Evolutionary conservation across 192 early-diverging fungal species (phyloP).

Genomic region (Linnemannia hyalina): DNA sequence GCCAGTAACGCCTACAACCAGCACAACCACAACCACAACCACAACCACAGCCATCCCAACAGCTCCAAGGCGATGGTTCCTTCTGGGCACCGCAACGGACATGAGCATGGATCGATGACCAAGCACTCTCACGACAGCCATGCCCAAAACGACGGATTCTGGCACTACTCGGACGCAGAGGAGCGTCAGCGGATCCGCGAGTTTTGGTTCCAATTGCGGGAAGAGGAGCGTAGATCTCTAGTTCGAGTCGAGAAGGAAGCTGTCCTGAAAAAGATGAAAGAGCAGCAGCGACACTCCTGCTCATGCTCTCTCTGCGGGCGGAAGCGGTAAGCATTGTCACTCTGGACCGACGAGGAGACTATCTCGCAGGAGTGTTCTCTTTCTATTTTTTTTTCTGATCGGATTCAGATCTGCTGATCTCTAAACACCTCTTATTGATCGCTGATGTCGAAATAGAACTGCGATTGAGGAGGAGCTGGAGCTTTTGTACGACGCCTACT

Average conservation of each 20-base stretch:
- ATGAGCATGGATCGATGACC: slow-evolving; percentile 30
- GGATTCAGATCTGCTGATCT: not conserved
- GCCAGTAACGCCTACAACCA: slow-evolving; percentile 14
- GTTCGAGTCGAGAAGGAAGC: slow-evolving; percentile 90
- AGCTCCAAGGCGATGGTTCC: slow-evolving; percentile 35
- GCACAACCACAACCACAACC: slow-evolving; percentile 14
- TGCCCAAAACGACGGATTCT: slow-evolving; percentile 69
- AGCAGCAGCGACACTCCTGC: slow-evolving; percentile 88
- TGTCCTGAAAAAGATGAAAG: slow-evolving; percentile 91
- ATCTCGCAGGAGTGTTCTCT: not conserved
- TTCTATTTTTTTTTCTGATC: not conserved
- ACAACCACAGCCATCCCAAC: slow-evolving; percentile 26
- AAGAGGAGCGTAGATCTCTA: slow-evolving; percentile 82
- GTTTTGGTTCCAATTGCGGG: slow-evolving; percentile 87
- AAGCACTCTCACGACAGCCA: slow-evolving; percentile 55
- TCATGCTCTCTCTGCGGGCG: slow-evolving; percentile 87
- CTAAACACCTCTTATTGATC: not conserved
- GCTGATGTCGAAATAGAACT: slow-evolving; percentile 57
- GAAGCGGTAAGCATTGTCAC: slow-evolving; percentile 70
- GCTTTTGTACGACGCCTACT: slow-evolving; percentile 89
- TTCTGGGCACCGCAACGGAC: slow-evolving; percentile 32
- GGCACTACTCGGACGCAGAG: slow-evolving; percentile 79
- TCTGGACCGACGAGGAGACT: not conserved
- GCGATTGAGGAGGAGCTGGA: slow-evolving; percentile 91
- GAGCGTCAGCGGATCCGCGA: slow-evolving; percentile 85